Base-by-base conservation (phyloP, 805 yeast genomes). In the Teunomyces panamensis region DNA sequence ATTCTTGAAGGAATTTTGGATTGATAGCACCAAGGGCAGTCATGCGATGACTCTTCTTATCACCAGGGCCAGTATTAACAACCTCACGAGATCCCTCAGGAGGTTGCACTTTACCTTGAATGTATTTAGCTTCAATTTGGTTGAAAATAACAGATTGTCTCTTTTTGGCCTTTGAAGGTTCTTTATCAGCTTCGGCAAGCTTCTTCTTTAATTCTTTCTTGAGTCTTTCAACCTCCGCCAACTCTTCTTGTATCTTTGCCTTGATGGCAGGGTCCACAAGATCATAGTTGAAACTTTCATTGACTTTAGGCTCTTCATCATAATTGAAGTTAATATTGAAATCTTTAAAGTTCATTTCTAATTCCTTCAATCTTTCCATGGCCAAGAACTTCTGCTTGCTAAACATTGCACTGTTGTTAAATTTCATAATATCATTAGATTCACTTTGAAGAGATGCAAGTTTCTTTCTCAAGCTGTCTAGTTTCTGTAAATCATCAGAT, bases 381-480 rank as follows among this genome's bases (percentile, higher is more conserved):
- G 92, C 92, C 62, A 80, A 73, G 44, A 73, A 59, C 57, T 83
- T 86, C 57, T 84, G 85, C 50, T 79, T 79, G 39, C 76, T 72
- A 64, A 84, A 75, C 56, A 78, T 59, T 43, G 85, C 83, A 50
- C 78, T 77, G 46, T 80, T 77, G 63, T 85, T 85, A 54, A 74
- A 80, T 59, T 86, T 87, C 63, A 87, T 77, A 34, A 87, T 83
- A 52, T 83, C 89, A 62, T 87, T 87, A 1, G 91, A 83, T 59
- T 87, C 91, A 42, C 75, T 75, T 62, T 87, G 94, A 39, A 87
- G 68, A 10, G 76, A 74, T 9, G 84, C 78, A 33, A 87, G 63
- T 55, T 80, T 81, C 47, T 75, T 74, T 54, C 87, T 74, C 42
- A 87, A 68, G 8, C 68, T 67, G 45, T 76, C 77, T 42, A 87